These are phyloP conservation scores for Colletotrichum spaethianum DNA, from an alignment of 2,329 filamentous ascomycete species.

Conservation along the genomic window DNA sequence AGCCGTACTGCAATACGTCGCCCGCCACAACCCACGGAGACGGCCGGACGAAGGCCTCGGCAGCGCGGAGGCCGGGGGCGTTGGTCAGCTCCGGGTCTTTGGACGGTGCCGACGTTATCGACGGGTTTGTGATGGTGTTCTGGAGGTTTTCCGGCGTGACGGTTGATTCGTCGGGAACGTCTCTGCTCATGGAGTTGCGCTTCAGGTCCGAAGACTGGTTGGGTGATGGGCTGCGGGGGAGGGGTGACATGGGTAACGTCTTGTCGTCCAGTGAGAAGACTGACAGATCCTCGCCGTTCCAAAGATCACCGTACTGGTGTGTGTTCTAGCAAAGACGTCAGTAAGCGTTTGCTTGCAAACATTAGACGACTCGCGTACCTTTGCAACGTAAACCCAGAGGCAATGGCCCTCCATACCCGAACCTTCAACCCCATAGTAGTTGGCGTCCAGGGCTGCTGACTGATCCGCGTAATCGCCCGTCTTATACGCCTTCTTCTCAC, in stretches of 20 bases:
- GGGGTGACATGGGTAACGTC: constrained; percentile 65
- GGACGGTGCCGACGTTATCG: constrained; percentile 72
- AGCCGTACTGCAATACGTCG: constrained; percentile 78
- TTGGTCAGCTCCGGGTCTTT: constrained; percentile 72
- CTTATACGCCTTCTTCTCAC: constrained; percentile 94
- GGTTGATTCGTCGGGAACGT: constrained; percentile 66
- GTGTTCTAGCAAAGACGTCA: constrained; percentile 72
- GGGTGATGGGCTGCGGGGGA: constrained; percentile 58
- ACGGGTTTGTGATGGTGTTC: constrained; percentile 76
- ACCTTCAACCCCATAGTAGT: constrained; percentile 92
- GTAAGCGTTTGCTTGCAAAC: neutral
- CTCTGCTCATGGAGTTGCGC: constrained; percentile 46
- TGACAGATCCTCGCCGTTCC: constrained; percentile 98
- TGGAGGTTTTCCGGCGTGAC: constrained; percentile 85
- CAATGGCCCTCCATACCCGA: constrained; percentile 88
- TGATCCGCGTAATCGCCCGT: constrained; percentile 96
- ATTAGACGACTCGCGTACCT: constrained; percentile 60
- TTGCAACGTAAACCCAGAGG: constrained; percentile 87
- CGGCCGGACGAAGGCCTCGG: constrained; percentile 93
- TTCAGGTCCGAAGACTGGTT: constrained; percentile 45
- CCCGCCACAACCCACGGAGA: constrained; percentile 84
- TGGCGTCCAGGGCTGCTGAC: constrained; percentile 93
- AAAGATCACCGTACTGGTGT: constrained; percentile 91
- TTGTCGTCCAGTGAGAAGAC: constrained; percentile 90
- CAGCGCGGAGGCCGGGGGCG: constrained; percentile 84